These are phyloP conservation scores for Dryas octopetala DNA, from an alignment of 306 rosid species.

Conservation along the genomic window DNA sequence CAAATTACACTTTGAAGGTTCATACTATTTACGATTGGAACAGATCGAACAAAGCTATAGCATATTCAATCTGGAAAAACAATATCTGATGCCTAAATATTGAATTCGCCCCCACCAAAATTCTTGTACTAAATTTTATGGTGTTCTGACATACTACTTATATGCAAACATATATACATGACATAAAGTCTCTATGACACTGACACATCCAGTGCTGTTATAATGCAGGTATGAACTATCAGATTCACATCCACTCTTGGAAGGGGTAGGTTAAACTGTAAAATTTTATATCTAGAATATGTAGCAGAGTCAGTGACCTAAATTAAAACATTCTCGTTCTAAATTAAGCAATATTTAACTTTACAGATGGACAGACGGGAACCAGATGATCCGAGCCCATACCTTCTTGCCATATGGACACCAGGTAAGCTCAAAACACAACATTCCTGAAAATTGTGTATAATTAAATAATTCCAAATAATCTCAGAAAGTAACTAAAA, in stretches of 20 bases:
- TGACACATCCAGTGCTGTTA: slow-evolving; percentile 26
- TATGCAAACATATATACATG: not conserved
- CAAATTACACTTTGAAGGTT: not conserved
- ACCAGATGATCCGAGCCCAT: slow-evolving; percentile 95
- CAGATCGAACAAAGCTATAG: not conserved
- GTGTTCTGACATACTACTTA: not conserved
- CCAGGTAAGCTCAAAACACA: slow-evolving; percentile 61
- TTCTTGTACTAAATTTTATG: not conserved
- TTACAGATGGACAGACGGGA: slow-evolving; percentile 79
- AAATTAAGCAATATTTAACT: slow-evolving; percentile 23
- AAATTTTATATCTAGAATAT: slow-evolving; percentile 14
- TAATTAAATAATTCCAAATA: slow-evolving; percentile 7
- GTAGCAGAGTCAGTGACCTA: slow-evolving; percentile 5
- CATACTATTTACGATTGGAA: not conserved
- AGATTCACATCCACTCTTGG: slow-evolving; percentile 87
- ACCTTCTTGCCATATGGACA: slow-evolving; percentile 94
- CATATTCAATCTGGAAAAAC: not conserved
- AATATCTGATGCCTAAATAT: not conserved
- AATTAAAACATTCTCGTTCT: slow-evolving; percentile 17
- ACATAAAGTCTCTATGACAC: slow-evolving; percentile 19
- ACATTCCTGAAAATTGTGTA: slow-evolving; percentile 8
- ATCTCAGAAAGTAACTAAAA: not conserved
- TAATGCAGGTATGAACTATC: slow-evolving; percentile 91
- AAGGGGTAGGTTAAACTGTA: slow-evolving; percentile 50
- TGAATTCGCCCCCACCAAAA: not conserved